These are phyloP conservation scores for Stellera chamaejasme DNA, from an alignment of 345 rosid species.

Conservation along the genomic window DNA sequence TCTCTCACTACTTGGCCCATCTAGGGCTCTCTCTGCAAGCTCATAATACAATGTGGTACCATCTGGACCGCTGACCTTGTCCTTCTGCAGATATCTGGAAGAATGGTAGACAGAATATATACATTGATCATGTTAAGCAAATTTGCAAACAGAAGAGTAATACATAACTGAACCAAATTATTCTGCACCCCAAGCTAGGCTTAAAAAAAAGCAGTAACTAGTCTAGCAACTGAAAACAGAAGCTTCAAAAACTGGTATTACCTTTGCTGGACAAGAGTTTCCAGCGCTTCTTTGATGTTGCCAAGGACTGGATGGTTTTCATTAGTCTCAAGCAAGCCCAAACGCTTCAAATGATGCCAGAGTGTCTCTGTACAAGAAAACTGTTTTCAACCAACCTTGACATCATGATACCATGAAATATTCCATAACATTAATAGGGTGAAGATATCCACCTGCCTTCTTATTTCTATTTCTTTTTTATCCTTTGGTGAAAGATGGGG, in stretches of 20 bases:
- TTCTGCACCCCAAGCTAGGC: no score
- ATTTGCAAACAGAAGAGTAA: constrained; percentile 4
- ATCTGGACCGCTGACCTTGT: constrained; percentile 77
- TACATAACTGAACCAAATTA: no score
- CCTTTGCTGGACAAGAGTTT: constrained; percentile 85
- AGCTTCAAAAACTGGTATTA: constrained; percentile 13
- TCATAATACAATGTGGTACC: constrained; percentile 60
- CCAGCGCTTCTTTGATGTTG: constrained; percentile 63
- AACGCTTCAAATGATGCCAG: constrained; percentile 71
- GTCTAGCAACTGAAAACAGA: background rate
- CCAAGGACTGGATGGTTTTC: constrained; percentile 70
- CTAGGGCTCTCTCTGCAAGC: constrained; percentile 93
- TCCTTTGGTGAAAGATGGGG: background rate
- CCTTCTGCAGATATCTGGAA: constrained; percentile 76
- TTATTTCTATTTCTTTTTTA: no score
- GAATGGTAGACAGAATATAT: background rate
- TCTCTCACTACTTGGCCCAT: constrained; percentile 46
- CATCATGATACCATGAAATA: no score
- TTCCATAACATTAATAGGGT: no score
- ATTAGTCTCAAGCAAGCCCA: constrained; percentile 61
- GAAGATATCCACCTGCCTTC: no score
- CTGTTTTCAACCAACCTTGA: background rate
- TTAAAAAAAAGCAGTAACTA: background rate
- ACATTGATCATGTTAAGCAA: background rate
- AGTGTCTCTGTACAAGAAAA: constrained; percentile 42